Conservation (phyloP, 352 stramenopile species). For the Phytophthora foliorum region DNA sequence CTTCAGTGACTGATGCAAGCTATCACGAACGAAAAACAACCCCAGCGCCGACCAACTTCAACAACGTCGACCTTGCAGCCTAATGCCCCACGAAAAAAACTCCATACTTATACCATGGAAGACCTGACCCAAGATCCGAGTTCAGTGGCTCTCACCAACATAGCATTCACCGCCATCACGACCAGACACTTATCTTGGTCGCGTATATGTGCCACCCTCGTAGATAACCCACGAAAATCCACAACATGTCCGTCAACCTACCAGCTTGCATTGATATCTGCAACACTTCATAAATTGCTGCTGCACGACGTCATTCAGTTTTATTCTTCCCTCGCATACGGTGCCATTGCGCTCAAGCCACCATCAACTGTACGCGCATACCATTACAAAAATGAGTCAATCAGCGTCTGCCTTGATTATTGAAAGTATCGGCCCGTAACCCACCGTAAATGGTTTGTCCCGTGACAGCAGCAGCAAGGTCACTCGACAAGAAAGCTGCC, state of each 20-base stretch:
- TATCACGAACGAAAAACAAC: constrained; percentile 3
- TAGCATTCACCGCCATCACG: constrained; percentile 1
- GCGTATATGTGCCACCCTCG: not conserved
- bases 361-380: constrained; percentile 65
- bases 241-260: not conserved
- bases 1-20: constrained; percentile 1
- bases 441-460: constrained; percentile 92
- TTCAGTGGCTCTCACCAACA: not conserved
- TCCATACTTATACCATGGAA: constrained; percentile 12
- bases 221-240: constrained; percentile 1
- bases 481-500: constrained; percentile 83
- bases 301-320: not conserved
- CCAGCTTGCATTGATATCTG: not conserved
- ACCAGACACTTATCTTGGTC: constrained; percentile 11
- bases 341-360: constrained; percentile 70
- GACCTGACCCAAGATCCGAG: constrained; percentile 2
- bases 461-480: constrained; percentile 80
- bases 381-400: constrained; percentile 9
- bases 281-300: not conserved
- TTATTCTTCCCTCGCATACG: constrained; percentile 42
- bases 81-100: not conserved
- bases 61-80: not conserved
- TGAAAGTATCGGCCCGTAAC: constrained; percentile 12
- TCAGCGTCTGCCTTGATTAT: not conserved
- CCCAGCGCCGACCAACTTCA: constrained; percentile 3